A percentile compares a stretch with the other conserved stretches of the same genome.
phyloP scores from a whole-genome alignment of 306 rosid genomes.

The Rosa persica region DNA sequence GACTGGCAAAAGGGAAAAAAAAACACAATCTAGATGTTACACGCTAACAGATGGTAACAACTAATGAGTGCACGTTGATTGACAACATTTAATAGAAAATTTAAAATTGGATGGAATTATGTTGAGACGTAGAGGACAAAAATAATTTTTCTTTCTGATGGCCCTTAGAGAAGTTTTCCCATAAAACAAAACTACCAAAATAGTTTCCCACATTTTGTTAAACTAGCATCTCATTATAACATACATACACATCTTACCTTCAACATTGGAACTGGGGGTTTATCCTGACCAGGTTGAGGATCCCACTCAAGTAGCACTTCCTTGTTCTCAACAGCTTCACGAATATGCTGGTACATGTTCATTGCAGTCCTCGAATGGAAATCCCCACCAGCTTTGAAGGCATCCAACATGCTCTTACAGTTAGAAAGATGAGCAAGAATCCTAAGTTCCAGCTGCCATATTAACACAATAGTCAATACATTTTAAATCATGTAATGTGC shows the following conservation, averaged over 20 bases:
- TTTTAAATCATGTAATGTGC: slow-evolving; percentile 19
- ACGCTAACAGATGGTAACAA: not conserved
- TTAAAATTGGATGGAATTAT: not conserved
- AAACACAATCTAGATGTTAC: not conserved
- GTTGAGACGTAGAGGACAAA: not conserved
- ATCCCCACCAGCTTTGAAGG: slow-evolving; percentile 95
- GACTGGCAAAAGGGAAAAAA: not conserved
- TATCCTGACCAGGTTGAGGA: slow-evolving; percentile 90
- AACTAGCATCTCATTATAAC: not conserved
- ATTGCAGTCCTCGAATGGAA: slow-evolving; percentile 97
- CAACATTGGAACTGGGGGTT: slow-evolving; percentile 90
- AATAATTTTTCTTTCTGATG: not conserved
- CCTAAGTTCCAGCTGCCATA: slow-evolving; percentile 88
- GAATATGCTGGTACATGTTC: slow-evolving; percentile 96
- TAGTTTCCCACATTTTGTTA: not conserved
- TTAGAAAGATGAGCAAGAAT: slow-evolving; percentile 94
- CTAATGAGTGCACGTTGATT: not conserved
- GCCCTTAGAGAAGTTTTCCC: not conserved
- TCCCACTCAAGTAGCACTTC: slow-evolving; percentile 95
- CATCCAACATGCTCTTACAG: slow-evolving; percentile 95
- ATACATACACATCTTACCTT: slow-evolving; percentile 51
- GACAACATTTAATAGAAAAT: not conserved
- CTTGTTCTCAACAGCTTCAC: slow-evolving; percentile 69
- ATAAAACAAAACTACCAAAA: not conserved
- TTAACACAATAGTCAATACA: slow-evolving; percentile 32